Conservation (phyloP, 1,284 basidiomycete species). For the Cutaneotrichosporon sp. region DNA sequence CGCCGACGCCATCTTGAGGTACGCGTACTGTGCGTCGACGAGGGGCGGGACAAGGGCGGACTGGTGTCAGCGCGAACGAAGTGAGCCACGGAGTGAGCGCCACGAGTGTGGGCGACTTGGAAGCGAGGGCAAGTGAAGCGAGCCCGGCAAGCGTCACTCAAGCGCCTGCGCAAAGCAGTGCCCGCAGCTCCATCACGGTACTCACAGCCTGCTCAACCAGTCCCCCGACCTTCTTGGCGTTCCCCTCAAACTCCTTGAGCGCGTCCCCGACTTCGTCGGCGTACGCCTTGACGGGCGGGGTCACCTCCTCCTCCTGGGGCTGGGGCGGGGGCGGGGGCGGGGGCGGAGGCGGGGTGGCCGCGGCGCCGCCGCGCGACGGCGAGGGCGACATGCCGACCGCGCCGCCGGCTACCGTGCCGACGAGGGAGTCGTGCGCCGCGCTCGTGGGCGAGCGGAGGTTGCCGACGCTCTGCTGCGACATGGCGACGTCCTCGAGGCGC, state of each 20-base stretch:
- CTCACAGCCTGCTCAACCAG: conserved; percentile 75
- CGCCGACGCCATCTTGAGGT: conserved; percentile 68
- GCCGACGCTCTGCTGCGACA: conserved; percentile 49
- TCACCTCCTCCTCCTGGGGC: conserved; percentile 53
- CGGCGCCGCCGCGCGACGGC: conserved; percentile 29
- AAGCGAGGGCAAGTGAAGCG: too few relatives aligned
- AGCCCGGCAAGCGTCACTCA: too few relatives aligned
- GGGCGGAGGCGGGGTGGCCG: conserved; percentile 53
- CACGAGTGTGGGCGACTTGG: too few relatives aligned
- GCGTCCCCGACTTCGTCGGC: conserved; percentile 71
- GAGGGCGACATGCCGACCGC: conserved; percentile 33
- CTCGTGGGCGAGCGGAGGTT: conserved; percentile 41
- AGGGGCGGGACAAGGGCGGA: conserved; percentile 68
- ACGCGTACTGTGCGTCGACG: conserved; percentile 67
- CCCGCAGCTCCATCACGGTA: conserved; percentile 17
- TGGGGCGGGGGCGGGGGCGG: conserved; percentile 53
- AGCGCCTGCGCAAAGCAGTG: too few relatives aligned
- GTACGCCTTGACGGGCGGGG: conserved; percentile 70
- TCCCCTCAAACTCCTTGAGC: conserved; percentile 70
- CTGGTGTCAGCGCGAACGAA: conserved; percentile 56
- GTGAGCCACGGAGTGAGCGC: background rate
- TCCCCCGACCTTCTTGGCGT: conserved; percentile 74
- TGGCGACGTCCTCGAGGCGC: conserved; percentile 86
- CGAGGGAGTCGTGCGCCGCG: conserved; percentile 47
- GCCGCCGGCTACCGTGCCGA: conserved; percentile 39